Evolutionary conservation across 345 rosid genomes (phyloP), one percentile per base, ranked within the genome.

Genomic region (Lepidium didymum): DNA sequence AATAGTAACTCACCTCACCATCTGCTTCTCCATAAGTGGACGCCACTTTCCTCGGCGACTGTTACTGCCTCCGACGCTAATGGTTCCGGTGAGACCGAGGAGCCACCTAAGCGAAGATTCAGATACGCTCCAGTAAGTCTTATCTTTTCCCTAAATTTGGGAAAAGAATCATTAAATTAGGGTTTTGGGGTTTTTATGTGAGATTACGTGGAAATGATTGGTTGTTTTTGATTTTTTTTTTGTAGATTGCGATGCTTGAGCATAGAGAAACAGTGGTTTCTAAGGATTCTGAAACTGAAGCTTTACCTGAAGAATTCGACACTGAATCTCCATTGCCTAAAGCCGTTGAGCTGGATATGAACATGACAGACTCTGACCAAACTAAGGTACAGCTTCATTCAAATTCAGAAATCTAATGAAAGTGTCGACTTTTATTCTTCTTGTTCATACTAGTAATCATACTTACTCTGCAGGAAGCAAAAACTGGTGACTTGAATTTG

Each of bases 1-100:
- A 61, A 56, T 65, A 68, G 64, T 56, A 67, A 45, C 75, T 67
- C 51, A 61, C 66, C 81, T 12, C 73, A 83, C 58, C 83, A 79
- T 61, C 92, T 94, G 62, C 74, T 89, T 56, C 99, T 94, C 75
- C 87, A 91, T 55, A 85, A 86, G 70, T 94, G 99, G 99, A 91
- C 97, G 55, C 99, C 97, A 31, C 82, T 93, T 72, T 21, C 93
- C 23, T 38, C 76, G 2, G 23, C 64, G 10, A 31, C 75, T 25
- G 68, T 74, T 47, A 37, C 80, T 43, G 31, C 67, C 68, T 35
- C 80, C 25, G 69, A 63, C 21, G 68, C 73, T 49, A 70, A 79
- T 18, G 81, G 70, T 33, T 56, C 75, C 16, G 84, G 69, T 44
- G 87, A 70, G 46, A 76, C 75, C 4, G 92, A 88, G 57, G 89